A percentile compares a stretch with the other conserved stretches of the same genome.
phyloP scores from a whole-genome alignment of 2,329 filamentous ascomycete species.

The Beauveria sp. region DNA sequence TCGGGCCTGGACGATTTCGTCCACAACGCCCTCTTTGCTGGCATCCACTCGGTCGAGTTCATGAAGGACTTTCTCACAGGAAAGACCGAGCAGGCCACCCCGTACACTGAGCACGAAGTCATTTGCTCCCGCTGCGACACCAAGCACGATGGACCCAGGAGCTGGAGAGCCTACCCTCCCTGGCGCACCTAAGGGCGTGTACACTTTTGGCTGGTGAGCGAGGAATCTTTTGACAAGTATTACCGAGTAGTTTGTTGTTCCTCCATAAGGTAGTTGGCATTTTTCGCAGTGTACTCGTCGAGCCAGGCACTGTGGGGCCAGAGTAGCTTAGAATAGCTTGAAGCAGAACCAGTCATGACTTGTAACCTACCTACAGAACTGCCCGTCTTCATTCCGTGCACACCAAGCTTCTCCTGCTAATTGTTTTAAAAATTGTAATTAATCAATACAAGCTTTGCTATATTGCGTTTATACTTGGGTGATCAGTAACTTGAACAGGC shows the following conservation, averaged over 20 bases:
- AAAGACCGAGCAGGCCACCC: background rate
- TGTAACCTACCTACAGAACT: no score
- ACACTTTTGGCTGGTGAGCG: background rate
- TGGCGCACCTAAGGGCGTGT: background rate
- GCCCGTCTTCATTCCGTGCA: no score
- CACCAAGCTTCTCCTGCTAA: no score
- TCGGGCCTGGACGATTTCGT: slow-evolving; percentile 10
- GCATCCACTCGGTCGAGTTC: slow-evolving; percentile 8
- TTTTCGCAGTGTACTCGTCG: background rate
- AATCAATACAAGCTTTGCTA: no score
- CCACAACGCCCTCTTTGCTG: slow-evolving; percentile 10
- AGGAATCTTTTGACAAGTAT: background rate
- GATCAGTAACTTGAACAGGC: no score
- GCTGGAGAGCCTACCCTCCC: background rate
- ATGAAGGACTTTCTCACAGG: slow-evolving; percentile 2
- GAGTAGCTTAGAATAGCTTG: background rate
- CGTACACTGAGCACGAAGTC: slow-evolving; percentile 1
- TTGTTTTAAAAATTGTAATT: no score
- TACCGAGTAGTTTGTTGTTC: background rate
- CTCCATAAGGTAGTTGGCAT: background rate
- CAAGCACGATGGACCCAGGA: background rate
- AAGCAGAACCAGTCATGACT: no score
- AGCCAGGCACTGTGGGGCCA: background rate
- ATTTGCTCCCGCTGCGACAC: slow-evolving; percentile 7
- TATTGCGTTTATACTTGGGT: no score